Evolutionary conservation across 176 grass and related monocot species (phyloP).

Genomic region (Otatea glauca): DNA sequence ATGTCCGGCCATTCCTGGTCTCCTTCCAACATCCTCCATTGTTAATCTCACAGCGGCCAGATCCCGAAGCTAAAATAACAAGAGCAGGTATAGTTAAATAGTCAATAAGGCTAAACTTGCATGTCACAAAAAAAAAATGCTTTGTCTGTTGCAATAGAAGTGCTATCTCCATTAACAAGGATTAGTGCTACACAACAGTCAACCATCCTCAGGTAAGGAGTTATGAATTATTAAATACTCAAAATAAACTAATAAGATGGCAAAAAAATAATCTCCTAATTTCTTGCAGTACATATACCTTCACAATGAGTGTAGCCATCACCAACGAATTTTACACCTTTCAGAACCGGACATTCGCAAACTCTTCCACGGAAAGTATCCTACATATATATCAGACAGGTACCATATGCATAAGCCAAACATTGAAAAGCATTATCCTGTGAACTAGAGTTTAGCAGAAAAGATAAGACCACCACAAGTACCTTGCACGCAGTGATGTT

Average conservation of each 20-base stretch:
- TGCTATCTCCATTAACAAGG: no score
- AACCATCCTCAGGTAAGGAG: neutral
- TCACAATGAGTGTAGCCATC: conserved; percentile 94
- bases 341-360: conserved; percentile 77
- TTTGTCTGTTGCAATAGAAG: no score
- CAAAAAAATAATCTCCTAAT: neutral
- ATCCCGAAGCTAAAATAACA: conserved; percentile 72
- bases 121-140: neutral
- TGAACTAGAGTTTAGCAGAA: neutral
- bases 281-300: conserved; percentile 55
- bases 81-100: conserved; percentile 1
- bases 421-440: neutral
- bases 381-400: conserved; percentile 49
- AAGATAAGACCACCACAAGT: conserved; percentile 39
- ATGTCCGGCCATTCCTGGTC: conserved; percentile 58
- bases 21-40: conserved; percentile 98
- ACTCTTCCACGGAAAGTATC: conserved; percentile 95
- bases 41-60: conserved; percentile 82
- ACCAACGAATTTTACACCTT: conserved; percentile 89
- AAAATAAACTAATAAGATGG: neutral
- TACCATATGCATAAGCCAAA: conserved; percentile 30
- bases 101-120: neutral
- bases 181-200: no score
- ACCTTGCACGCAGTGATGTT: conserved; percentile 99
- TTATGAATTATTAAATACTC: neutral